Evolutionary conservation across 768 basidiomycete genomes (phyloP).

Genomic region (Atractiella rhizophila): DNA sequence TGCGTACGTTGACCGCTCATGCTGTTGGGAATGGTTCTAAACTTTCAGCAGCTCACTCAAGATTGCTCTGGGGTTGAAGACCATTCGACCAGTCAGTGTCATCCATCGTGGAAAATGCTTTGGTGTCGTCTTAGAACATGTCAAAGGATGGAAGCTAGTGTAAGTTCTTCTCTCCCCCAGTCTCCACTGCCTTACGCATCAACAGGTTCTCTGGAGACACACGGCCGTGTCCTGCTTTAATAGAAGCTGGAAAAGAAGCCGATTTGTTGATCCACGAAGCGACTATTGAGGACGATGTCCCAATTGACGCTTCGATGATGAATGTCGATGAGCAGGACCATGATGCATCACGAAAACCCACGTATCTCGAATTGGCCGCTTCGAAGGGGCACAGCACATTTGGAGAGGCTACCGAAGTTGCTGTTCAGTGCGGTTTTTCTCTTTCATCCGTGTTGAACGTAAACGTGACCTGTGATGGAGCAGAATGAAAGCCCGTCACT

Average conservation of each 20-base stretch:
- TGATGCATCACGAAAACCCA: neutral
- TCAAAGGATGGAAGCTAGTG: constrained; percentile 53
- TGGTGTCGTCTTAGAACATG: constrained; percentile 42
- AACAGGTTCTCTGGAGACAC: constrained; percentile 79
- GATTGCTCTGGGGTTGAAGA: constrained; percentile 29
- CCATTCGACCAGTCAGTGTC: constrained; percentile 44
- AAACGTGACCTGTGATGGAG: neutral
- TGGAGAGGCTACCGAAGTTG: constrained; percentile 60
- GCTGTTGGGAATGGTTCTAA: no score
- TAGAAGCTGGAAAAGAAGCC: constrained; percentile 36
- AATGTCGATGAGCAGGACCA: no score
- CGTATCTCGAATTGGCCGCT: constrained; percentile 27
- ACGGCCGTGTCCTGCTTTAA: constrained; percentile 41
- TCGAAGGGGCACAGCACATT: constrained; percentile 72
- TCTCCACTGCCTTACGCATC: neutral
- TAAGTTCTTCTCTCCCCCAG: constrained; percentile 22
- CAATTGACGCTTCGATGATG: constrained; percentile 21
- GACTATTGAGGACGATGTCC: constrained; percentile 65
- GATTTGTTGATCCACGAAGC: constrained; percentile 85
- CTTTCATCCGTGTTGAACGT: neutral
- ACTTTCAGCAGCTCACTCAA: constrained; percentile 1
- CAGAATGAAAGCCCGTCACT: constrained; percentile 62
- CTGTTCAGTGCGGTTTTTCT: constrained; percentile 30
- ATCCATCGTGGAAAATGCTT: constrained; percentile 46
- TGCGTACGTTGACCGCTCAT: no score